A percentile compares a stretch with the other conserved stretches of the same genome.
Conservation (phyloP, 179 eudicot genomes). For the Vitellaria paradoxa region DNA sequence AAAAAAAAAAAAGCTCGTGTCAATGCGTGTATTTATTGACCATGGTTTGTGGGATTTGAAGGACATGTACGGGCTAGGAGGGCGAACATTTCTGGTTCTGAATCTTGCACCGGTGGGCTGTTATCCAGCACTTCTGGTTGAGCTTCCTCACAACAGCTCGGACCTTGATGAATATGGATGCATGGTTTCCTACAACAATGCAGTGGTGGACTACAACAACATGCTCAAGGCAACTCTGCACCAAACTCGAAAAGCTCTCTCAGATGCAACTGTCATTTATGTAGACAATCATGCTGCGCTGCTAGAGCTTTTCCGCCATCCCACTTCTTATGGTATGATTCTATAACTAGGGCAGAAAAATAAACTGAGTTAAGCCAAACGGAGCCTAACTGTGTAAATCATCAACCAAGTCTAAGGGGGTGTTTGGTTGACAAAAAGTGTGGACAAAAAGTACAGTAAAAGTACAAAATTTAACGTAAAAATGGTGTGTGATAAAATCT, state of each 20-base stretch:
- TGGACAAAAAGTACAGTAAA: too few relatives aligned
- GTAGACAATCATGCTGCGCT: slow-evolving; percentile 66
- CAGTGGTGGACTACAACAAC: slow-evolving; percentile 64
- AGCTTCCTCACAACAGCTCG: slow-evolving; percentile 54
- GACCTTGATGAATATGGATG: slow-evolving; percentile 72
- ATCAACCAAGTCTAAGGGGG: too few relatives aligned
- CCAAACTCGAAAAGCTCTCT: slow-evolving; percentile 35
- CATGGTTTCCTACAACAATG: slow-evolving; percentile 67
- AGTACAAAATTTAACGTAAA: too few relatives aligned
- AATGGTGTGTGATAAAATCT: too few relatives aligned
- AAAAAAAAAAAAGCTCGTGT: too few relatives aligned
- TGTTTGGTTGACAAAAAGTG: too few relatives aligned
- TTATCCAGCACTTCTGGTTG: slow-evolving; percentile 66
- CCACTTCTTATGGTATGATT: slow-evolving; percentile 63
- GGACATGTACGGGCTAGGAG: slow-evolving; percentile 68
- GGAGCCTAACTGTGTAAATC: too few relatives aligned
- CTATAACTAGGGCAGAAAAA: neutral
- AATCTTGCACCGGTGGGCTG: slow-evolving; percentile 92
- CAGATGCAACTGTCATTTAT: slow-evolving; percentile 57
- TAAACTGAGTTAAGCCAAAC: too few relatives aligned
- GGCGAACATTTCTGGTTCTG: slow-evolving; percentile 65
- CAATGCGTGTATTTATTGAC: neutral
- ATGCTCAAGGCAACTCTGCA: slow-evolving; percentile 55
- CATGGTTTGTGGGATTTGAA: slow-evolving; percentile 20
- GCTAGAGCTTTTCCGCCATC: slow-evolving; percentile 77